phyloP scores from a whole-genome alignment of 345 rosid species.

The Rhodamnia rubescens region DNA sequence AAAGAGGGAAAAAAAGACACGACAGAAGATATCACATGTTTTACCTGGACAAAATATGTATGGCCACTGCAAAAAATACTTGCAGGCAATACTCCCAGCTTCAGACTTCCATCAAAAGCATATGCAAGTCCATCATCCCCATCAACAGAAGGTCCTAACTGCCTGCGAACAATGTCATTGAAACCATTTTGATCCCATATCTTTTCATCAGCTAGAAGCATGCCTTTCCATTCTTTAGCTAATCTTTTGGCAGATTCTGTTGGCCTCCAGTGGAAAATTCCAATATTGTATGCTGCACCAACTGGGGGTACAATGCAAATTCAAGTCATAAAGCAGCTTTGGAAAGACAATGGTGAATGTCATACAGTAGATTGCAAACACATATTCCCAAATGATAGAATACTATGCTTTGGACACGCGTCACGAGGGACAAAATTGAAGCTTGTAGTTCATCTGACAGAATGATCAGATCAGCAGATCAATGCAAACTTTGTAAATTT shows the following conservation, averaged over 20 bases:
- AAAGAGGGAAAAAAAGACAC: neutral
- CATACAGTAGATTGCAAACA: neutral
- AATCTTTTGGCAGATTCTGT: slow-evolving; percentile 70
- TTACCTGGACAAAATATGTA: slow-evolving; percentile 92
- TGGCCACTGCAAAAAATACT: slow-evolving; percentile 98
- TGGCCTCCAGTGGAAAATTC: slow-evolving; percentile 97
- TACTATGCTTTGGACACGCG: neutral
- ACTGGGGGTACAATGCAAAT: slow-evolving; percentile 33
- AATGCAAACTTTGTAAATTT: neutral
- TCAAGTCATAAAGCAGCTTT: neutral
- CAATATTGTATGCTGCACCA: slow-evolving; percentile 84
- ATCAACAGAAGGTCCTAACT: slow-evolving; percentile 84
- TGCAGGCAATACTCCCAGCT: slow-evolving; percentile 89
- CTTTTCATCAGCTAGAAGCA: slow-evolving; percentile 78
- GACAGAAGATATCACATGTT: neutral
- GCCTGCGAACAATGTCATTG: slow-evolving; percentile 68
- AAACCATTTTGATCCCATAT: slow-evolving; percentile 99
- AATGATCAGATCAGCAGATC: neutral
- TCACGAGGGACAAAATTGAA: neutral
- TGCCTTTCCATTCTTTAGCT: slow-evolving; percentile 91
- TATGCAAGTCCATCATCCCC: slow-evolving; percentile 70
- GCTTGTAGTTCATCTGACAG: neutral
- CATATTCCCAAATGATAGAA: neutral
- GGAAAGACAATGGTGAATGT: neutral
- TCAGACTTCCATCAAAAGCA: slow-evolving; percentile 88